phyloP scores from a whole-genome alignment of 2,329 filamentous ascomycete genomes.

The Elsinoe ampelina region DNA sequence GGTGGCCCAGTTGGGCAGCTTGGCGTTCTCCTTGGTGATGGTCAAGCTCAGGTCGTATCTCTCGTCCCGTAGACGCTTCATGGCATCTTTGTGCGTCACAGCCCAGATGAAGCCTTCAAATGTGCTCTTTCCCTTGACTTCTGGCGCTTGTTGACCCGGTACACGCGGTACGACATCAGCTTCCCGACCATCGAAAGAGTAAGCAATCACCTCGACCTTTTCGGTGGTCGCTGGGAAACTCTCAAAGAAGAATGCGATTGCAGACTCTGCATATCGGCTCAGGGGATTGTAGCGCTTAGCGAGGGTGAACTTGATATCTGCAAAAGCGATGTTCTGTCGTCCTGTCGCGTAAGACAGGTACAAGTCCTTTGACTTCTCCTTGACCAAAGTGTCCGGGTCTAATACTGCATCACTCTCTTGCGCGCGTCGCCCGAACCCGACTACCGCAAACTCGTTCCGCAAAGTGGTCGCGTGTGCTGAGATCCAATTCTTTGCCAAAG shows the following conservation, averaged over 20 bases:
- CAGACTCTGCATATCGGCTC: constrained; percentile 54
- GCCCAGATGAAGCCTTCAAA: constrained; percentile 94
- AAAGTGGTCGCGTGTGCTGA: constrained; percentile 62
- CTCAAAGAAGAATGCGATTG: constrained; percentile 71
- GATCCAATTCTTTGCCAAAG: constrained; percentile 73
- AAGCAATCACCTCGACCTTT: constrained; percentile 64
- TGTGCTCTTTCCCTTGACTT: constrained; percentile 38
- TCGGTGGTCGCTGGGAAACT: constrained; percentile 61
- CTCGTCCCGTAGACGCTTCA: constrained; percentile 82
- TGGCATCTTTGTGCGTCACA: constrained; percentile 86
- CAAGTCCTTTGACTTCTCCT: constrained; percentile 81
- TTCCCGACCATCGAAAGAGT: constrained; percentile 91
- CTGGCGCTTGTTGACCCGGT: constrained; percentile 53
- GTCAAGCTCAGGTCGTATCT: constrained; percentile 93
- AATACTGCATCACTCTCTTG: constrained; percentile 38
- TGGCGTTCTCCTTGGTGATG: constrained; percentile 81
- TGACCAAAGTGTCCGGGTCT: constrained; percentile 54
- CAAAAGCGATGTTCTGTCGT: constrained; percentile 82
- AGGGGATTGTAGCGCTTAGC: constrained; percentile 82
- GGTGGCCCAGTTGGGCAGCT: constrained; percentile 81
- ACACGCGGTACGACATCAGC: constrained; percentile 60
- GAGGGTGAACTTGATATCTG: constrained; percentile 74
- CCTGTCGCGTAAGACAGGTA: constrained; percentile 83
- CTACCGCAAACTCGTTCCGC: constrained; percentile 71
- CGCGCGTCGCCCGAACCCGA: constrained; percentile 59